Evolutionary conservation across 257 asterid species (phyloP).

Genomic region (Gentiana dahurica): DNA sequence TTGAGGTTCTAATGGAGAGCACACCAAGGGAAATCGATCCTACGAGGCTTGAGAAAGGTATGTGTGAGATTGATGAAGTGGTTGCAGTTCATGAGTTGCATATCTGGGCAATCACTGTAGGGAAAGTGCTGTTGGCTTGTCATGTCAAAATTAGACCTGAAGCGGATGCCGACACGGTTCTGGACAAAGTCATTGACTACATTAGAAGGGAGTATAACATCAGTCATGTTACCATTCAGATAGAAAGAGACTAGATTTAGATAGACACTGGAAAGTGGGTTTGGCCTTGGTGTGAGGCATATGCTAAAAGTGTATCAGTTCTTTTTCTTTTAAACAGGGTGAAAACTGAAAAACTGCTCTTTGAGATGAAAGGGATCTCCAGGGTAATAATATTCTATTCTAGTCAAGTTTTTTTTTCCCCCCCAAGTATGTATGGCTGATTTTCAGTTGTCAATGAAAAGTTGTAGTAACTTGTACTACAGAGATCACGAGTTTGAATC

Average conservation of each 20-base stretch:
- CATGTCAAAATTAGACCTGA: constrained; percentile 64
- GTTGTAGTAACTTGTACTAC: no score
- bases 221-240: constrained; percentile 77
- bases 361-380: no score
- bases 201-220: constrained; percentile 69
- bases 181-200: constrained; percentile 59
- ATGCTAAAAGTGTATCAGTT: no score
- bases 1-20: constrained; percentile 92
- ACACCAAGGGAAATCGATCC: constrained; percentile 85
- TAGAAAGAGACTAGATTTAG: constrained; percentile 46
- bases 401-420: no score
- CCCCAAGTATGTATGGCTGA: no score
- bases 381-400: no score
- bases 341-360: no score
- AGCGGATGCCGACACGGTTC: constrained; percentile 73
- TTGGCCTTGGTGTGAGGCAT: constrained; percentile 31
- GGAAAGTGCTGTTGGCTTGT: constrained; percentile 74
- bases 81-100: constrained; percentile 79
- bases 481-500: no score
- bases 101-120: constrained; percentile 89
- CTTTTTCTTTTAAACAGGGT: no score
- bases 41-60: constrained; percentile 58
- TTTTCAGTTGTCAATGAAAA: no score
- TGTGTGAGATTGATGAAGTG: constrained; percentile 82
- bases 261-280: not conserved